Evolutionary conservation across 768 basidiomycete genomes (phyloP).

Genomic region (Rhizopogon vinicolor): DNA sequence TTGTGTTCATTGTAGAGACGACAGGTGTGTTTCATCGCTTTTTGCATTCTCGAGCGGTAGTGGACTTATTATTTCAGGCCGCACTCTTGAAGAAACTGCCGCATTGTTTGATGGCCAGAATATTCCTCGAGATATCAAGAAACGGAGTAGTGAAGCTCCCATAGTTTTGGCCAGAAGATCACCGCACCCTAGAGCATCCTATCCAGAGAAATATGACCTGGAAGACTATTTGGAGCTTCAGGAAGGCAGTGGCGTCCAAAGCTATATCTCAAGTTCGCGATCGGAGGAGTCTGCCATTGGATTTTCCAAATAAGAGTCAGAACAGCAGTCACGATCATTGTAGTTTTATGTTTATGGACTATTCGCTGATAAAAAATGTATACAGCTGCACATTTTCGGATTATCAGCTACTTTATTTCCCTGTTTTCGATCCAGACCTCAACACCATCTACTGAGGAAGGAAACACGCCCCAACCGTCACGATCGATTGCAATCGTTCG

Average conservation of each 20-base stretch:
- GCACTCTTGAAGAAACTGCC: constrained; percentile 71
- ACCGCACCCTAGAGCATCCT: not conserved
- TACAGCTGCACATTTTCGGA: not conserved
- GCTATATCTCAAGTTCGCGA: not conserved
- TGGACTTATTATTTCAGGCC: constrained; percentile 30
- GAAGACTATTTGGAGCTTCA: constrained; percentile 6
- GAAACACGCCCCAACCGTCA: constrained; percentile 65
- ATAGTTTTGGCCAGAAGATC: constrained; percentile 15
- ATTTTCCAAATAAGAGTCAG: not conserved
- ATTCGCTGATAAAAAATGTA: not conserved
- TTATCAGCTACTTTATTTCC: not conserved
- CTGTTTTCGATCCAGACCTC: constrained; percentile 53
- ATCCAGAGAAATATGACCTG: not conserved
- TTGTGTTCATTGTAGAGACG: constrained; percentile 55
- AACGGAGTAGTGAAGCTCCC: constrained; percentile 47
- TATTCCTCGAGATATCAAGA: constrained; percentile 33
- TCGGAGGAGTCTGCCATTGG: constrained; percentile 5
- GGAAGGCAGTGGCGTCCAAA: not conserved
- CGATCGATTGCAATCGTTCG: constrained; percentile 40
- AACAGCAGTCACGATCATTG: constrained; percentile 4
- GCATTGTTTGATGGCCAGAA: constrained; percentile 60
- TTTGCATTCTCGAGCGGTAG: constrained; percentile 5
- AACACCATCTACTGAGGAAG: constrained; percentile 49
- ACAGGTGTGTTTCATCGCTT: constrained; percentile 36
- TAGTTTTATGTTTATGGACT: constrained; percentile 5